These are phyloP conservation scores for Amphibolis antarctica DNA, from an alignment of 106 monocot species.

Conservation along the genomic window DNA sequence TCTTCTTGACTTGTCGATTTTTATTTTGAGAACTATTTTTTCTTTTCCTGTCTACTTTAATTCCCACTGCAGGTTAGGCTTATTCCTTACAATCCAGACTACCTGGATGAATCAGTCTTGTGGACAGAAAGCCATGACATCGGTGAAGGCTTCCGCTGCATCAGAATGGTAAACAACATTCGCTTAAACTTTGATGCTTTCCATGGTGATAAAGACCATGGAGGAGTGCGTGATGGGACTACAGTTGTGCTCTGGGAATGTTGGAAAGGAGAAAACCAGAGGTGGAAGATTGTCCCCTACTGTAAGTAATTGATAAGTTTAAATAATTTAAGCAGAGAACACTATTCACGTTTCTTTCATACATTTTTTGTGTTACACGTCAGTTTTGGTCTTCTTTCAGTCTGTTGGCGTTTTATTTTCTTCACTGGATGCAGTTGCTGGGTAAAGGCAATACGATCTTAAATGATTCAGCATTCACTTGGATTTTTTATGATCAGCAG, in stretches of 20 bases:
- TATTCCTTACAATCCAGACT: constrained; percentile 11
- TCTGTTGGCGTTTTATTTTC: too few relatives aligned
- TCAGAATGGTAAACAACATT: constrained; percentile 20
- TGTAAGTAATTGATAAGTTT: constrained; percentile 9
- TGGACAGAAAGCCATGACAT: constrained; percentile 16
- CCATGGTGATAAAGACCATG: constrained; percentile 14
- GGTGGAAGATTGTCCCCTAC: constrained; percentile 19
- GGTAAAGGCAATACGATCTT: too few relatives aligned
- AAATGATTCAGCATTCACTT: too few relatives aligned
- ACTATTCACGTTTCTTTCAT: too few relatives aligned
- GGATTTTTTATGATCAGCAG: too few relatives aligned
- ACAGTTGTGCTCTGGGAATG: constrained; percentile 17
- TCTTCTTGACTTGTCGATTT: too few relatives aligned
- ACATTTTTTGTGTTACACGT: too few relatives aligned
- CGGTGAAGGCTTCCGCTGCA: constrained; percentile 11
- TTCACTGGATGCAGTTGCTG: too few relatives aligned
- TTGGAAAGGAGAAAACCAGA: constrained; percentile 15
- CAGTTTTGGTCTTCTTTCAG: too few relatives aligned
- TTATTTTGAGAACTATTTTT: too few relatives aligned
- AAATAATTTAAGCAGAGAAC: too few relatives aligned
- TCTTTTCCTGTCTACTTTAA: too few relatives aligned
- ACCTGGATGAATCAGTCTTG: constrained; percentile 12
- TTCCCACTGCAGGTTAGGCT: constrained; percentile 8
- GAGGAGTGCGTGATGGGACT: constrained; percentile 13
- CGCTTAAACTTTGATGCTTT: constrained; percentile 20